Evolutionary conservation across 2,329 filamentous ascomycete genomes (phyloP).

Genomic region (Aspergillus uvarum): DNA sequence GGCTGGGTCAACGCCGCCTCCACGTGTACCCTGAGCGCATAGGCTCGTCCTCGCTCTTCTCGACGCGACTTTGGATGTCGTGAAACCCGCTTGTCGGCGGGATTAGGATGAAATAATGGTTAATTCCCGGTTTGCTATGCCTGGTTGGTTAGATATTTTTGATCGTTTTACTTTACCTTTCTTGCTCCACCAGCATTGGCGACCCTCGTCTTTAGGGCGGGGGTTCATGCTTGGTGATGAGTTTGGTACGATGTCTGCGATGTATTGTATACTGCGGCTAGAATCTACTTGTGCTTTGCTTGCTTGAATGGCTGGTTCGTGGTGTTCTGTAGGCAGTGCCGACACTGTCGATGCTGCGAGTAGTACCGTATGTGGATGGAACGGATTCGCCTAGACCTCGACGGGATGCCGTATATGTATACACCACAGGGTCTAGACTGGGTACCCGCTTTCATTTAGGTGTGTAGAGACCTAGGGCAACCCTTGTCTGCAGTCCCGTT

Average conservation of each 20-base stretch:
- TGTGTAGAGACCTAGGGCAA: too few species aligned
- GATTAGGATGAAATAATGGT: background rate
- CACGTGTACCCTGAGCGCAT: background rate
- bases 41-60: background rate
- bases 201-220: background rate
- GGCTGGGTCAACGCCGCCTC: background rate
- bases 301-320: background rate
- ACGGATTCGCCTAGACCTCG: too few species aligned
- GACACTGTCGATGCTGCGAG: too few species aligned
- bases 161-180: background rate
- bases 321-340: background rate
- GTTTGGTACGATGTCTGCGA: background rate
- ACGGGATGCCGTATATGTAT: too few species aligned
- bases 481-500: too few species aligned
- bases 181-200: background rate
- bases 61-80: background rate
- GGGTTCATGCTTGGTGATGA: background rate
- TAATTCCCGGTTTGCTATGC: background rate
- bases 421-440: too few species aligned
- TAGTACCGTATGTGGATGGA: too few species aligned
- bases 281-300: background rate
- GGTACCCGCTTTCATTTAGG: too few species aligned
- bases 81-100: background rate
- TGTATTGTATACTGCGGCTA: background rate
- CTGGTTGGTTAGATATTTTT: background rate